Evolutionary conservation across 768 basidiomycete species (phyloP).

Genomic region (Chlorophyllum brunneum): DNA sequence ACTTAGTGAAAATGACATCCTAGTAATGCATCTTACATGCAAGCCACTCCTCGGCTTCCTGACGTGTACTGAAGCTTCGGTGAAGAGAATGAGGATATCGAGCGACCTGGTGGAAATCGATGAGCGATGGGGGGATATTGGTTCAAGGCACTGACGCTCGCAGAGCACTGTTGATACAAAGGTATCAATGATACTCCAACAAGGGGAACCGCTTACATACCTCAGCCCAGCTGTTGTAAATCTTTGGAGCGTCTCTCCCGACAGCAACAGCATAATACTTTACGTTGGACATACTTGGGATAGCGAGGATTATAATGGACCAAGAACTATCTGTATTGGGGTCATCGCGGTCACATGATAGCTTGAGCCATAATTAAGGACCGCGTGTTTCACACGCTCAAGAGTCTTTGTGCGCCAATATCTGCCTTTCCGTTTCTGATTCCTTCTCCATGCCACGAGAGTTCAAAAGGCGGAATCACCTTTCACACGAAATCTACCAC

Average conservation of each 20-base stretch:
- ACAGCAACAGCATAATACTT: constrained; percentile 62
- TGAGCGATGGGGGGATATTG: neutral
- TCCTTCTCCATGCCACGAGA: too few relatives aligned
- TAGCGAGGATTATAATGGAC: neutral
- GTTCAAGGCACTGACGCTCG: constrained; percentile 30
- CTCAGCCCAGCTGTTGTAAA: constrained; percentile 60
- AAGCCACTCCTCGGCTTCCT: constrained; percentile 53
- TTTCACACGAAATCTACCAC: too few relatives aligned
- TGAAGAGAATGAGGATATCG: constrained; percentile 49
- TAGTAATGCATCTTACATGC: constrained; percentile 19
- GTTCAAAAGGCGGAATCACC: too few relatives aligned
- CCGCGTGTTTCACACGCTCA: too few relatives aligned
- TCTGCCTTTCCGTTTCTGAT: too few relatives aligned
- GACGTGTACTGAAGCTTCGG: constrained; percentile 44
- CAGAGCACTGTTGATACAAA: constrained; percentile 37
- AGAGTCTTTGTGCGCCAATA: too few relatives aligned
- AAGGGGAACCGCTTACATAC: constrained; percentile 27
- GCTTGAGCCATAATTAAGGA: too few relatives aligned
- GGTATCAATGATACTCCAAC: neutral
- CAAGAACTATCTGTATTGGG: neutral
- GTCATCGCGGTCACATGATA: too few relatives aligned
- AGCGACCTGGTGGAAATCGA: constrained; percentile 34
- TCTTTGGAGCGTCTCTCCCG: constrained; percentile 53
- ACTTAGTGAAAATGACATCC: neutral
- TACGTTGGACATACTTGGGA: constrained; percentile 24